Evolutionary conservation across 371 early-diverging fungal genomes (phyloP).

Genomic region (Zychaea mexicana): DNA sequence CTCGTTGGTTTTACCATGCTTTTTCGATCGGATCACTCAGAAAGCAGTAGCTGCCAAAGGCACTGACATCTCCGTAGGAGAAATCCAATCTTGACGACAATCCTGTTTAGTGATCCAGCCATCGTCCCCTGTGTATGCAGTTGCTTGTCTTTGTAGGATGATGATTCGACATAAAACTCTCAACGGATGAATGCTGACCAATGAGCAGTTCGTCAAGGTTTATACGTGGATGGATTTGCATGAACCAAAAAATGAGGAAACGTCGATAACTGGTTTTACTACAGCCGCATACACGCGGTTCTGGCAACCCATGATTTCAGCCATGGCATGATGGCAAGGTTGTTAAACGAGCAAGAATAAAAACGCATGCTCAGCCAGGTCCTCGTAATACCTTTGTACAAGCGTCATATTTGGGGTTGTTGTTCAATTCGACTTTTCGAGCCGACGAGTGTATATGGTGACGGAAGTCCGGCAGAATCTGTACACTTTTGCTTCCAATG

Average conservation of each 20-base stretch:
- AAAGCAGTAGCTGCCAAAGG: no score
- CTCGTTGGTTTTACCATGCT: no score
- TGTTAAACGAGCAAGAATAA: slow-evolving; percentile 13
- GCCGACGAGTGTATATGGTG: slow-evolving; percentile 23
- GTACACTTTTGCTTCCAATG: slow-evolving; percentile 20
- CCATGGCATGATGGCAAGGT: slow-evolving; percentile 1
- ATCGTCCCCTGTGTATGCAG: no score
- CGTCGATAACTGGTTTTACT: slow-evolving; percentile 17
- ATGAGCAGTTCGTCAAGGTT: no score
- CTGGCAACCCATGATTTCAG: slow-evolving; percentile 1
- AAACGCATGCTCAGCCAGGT: slow-evolving; percentile 14
- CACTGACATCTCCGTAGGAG: no score
- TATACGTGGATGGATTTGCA: not conserved
- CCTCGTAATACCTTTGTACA: slow-evolving; percentile 18
- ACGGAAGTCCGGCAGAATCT: slow-evolving; percentile 9
- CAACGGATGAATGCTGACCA: not conserved
- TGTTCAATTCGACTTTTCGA: slow-evolving; percentile 1
- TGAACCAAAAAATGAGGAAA: slow-evolving; percentile 13
- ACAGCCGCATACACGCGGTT: slow-evolving; percentile 20
- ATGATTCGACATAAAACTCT: no score
- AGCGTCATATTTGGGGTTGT: not conserved
- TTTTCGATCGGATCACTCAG: no score
- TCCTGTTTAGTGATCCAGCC: no score
- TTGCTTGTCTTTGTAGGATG: no score
- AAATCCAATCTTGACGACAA: no score